Evolutionary conservation across 2,329 filamentous ascomycete genomes (phyloP), one percentile per base, ranked within the genome.

Genomic region (Colletotrichum tanaceti): DNA sequence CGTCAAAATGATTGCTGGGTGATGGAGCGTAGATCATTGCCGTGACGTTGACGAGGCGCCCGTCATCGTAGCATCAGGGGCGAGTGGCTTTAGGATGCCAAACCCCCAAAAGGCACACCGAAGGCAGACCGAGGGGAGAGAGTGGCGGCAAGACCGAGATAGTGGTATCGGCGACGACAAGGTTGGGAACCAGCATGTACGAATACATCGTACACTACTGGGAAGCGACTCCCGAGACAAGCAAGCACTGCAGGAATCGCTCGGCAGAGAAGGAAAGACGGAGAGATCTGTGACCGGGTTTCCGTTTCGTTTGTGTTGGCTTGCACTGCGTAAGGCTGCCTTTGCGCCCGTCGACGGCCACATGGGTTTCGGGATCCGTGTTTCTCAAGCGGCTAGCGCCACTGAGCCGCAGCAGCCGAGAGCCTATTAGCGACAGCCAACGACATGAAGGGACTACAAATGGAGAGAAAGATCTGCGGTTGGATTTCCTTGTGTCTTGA

Each of bases 91-190:
- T 24, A 62, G 43, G 50, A 66, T 39, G 66, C 20, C 14, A 32
- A 44, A 44, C 20, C 6, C 20, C n/a, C 43, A n/a, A 32, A 16
- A 3, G n/a, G 44, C 54, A 54, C 54, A 68, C 60, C 65, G 50
- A 66, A 38, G 43, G 44, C 63, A 57, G 63, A 69, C 66, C 41
- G 66, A 65, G 16, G 20, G 24, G 28, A 22, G 18, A 47, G 20
- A 20, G 32, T 22, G 50, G 18, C 50, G 18, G 35, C 50, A 16
- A 14, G 28, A 39, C 47, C 20, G 18, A 62, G 50, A 28, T 38
- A 7, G n/a, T n/a, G 63, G n/a, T n/a, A 58, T 35, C 49, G 35
- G 18, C 16, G 32, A 1, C 4, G 18, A 53, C 18, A 38, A 20
- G 50, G 32, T 38, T 38, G 6, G 6, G 28, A 38, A 35, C 50